Base-by-base conservation (phyloP, 345 rosid genomes). In the Turritis glabra region DNA sequence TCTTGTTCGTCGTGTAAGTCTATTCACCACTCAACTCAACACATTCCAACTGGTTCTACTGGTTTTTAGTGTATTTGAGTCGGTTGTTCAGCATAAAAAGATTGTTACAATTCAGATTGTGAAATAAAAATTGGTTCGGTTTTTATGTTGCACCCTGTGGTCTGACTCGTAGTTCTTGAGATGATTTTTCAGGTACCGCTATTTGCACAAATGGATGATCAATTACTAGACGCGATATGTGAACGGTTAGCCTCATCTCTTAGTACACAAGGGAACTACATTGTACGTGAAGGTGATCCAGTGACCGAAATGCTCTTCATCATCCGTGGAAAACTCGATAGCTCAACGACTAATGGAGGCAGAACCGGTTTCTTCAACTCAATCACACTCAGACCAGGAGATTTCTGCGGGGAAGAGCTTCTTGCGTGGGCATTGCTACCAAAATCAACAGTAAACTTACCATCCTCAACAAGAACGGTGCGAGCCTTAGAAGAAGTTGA, bases 1-100 rank as follows among this genome's bases (percentile, higher is more conserved):
- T 73, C 90, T 88, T 75, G 92, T 90, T 69, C 85, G 90, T 56
- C 89, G 89, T 33, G 94, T 90, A 85, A 80, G 91, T 83, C 26
- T 66, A 62, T 9, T 18, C 46, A 60, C 17, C 32, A 6, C 22
- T 59, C 52, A 74, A 26, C 43, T 65, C 5, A 51, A 60, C 54
- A 40, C 7, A 21, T 56, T 64, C 26, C 26, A 48, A 48, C 60
- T 26, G 2, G 18, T 53, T 53, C 7, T 15, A 2, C 1, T 7
- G 56, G 1, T 48, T 4, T 30, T 55, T 6, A 1, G 21, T 54
- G 15, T 27, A 26, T 27, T 26, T 9, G 11, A 15, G 17, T 43
- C 0, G 51, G 51, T 18, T 43, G 3, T 5, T 43, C 19, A 41
- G 47, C 44, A 40, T 18, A 17, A 48, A 8, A 46, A 48, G 13